A percentile compares a stretch with the other conserved stretches of the same genome.
Evolutionary conservation across 371 early-diverging fungal genomes (phyloP).

Genomic region (Syncephalastrum contaminatum): DNA sequence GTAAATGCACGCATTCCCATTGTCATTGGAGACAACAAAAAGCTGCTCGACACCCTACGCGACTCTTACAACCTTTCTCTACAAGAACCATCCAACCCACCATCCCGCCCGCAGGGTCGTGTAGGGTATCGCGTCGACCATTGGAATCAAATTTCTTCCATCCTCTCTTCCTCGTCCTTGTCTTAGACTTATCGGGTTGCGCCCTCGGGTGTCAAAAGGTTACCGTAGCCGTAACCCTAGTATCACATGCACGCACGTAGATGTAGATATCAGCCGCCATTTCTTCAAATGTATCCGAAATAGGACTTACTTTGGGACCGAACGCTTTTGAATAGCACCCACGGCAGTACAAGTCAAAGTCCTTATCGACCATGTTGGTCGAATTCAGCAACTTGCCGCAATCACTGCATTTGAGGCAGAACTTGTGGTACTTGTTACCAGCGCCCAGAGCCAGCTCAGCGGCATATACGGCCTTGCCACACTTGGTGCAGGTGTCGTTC

Average conservation of each 20-base stretch:
- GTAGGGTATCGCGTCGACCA: slow-evolving; percentile 7
- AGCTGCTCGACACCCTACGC: slow-evolving; percentile 23
- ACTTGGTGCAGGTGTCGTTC: slow-evolving; percentile 43
- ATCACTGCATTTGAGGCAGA: slow-evolving; percentile 40
- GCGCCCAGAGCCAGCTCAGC: slow-evolving; percentile 48
- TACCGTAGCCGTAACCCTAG: slow-evolving; percentile 17
- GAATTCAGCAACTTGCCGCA: slow-evolving; percentile 48
- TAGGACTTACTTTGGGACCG: slow-evolving; percentile 37
- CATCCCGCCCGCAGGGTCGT: too few relatives aligned
- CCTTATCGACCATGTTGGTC: slow-evolving; percentile 48
- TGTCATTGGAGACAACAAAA: slow-evolving; percentile 46
- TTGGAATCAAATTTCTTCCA: slow-evolving; percentile 4
- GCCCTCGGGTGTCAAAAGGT: slow-evolving; percentile 14
- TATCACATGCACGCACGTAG: neutral
- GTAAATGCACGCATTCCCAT: slow-evolving; percentile 52
- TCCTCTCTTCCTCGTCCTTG: neutral
- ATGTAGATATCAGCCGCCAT: neutral
- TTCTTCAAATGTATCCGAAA: neutral
- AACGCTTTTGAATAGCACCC: slow-evolving; percentile 44
- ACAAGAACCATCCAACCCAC: too few relatives aligned
- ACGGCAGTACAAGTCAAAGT: slow-evolving; percentile 44
- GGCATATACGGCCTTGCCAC: slow-evolving; percentile 48
- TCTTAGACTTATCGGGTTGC: slow-evolving; percentile 14
- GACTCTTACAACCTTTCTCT: too few relatives aligned
- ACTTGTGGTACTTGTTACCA: slow-evolving; percentile 50